Percentiles rank a stretch among this genome's conserved stretches.
These are phyloP conservation scores for Fusarium hostae DNA, from an alignment of 2,329 filamentous ascomycete genomes.

Conservation along the genomic window DNA sequence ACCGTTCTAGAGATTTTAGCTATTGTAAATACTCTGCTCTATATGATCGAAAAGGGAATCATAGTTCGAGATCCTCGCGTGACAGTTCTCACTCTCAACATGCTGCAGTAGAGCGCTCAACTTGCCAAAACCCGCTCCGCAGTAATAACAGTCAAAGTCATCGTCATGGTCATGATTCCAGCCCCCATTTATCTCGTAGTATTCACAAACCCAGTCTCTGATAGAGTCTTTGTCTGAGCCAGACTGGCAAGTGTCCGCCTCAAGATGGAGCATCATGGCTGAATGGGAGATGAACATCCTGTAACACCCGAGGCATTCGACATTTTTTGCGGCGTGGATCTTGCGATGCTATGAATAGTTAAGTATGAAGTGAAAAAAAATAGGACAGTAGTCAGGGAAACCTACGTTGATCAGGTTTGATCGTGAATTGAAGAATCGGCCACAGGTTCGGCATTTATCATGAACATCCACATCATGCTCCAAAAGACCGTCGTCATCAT, in stretches of 20 bases:
- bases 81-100: conserved; percentile 37
- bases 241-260: conserved; percentile 34
- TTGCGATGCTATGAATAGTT: conserved; percentile 21
- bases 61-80: not conserved
- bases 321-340: conserved; percentile 9
- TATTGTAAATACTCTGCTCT: rapidly evolving
- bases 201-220: conserved; percentile 3
- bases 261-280: conserved; percentile 44
- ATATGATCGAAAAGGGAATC: rapidly evolving
- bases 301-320: conserved; percentile 34
- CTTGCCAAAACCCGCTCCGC: not conserved
- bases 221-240: conserved; percentile 11
- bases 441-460: conserved; percentile 28
- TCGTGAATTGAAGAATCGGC: not conserved
- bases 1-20: not conserved
- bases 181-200: conserved; percentile 24
- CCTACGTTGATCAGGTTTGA: conserved; percentile 30
- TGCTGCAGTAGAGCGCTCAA: conserved; percentile 42
- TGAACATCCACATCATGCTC: conserved; percentile 25
- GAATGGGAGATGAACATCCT: conserved; percentile 30
- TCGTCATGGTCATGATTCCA: conserved; percentile 10
- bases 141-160: conserved; percentile 34
- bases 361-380: not conserved
- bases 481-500: not conserved
- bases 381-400: not conserved